A percentile compares a stretch with the other conserved stretches of the same genome.
Conservation (phyloP, 495 filamentous ascomycete species). For the Neurospora sp. region DNA sequence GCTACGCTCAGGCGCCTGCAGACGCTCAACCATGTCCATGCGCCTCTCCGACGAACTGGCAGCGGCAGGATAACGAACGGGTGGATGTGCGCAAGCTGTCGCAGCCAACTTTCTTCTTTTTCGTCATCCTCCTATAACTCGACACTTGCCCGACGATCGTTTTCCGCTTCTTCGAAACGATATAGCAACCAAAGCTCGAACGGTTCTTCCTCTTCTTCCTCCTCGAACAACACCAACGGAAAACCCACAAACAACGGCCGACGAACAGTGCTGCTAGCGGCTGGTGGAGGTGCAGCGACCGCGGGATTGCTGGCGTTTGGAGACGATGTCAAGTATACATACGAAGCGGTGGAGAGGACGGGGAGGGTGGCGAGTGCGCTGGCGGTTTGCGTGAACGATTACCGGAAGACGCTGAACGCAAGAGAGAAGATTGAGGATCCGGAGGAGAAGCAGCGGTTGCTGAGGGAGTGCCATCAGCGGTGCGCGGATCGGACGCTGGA, state of each 20-base stretch:
- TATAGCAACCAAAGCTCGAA: constrained; percentile 15
- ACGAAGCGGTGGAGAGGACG: constrained; percentile 64
- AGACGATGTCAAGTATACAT: constrained; percentile 63
- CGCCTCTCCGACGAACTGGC: constrained; percentile 10
- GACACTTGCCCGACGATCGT: constrained; percentile 15
- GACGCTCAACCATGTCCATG: constrained; percentile 9
- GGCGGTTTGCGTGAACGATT: constrained; percentile 85
- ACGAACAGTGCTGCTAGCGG: constrained; percentile 15
- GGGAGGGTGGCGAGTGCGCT: constrained; percentile 70
- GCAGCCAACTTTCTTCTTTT: constrained; percentile 16
- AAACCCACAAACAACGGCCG: constrained; percentile 5
- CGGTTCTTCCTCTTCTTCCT: constrained; percentile 3
- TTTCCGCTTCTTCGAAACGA: constrained; percentile 6
- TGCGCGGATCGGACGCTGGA: constrained; percentile 76
- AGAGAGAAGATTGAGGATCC: constrained; percentile 42
- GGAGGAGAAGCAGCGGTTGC: constrained; percentile 51
- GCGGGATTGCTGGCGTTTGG: constrained; percentile 54
- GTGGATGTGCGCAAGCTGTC: constrained; percentile 37
- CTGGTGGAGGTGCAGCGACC: constrained; percentile 42
- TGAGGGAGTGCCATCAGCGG: constrained; percentile 82
- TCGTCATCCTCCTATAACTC: background rate
- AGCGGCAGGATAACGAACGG: constrained; percentile 8
- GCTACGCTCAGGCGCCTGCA: background rate
- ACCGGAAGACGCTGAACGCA: constrained; percentile 68
- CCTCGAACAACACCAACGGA: background rate